Base-by-base conservation (phyloP, 768 basidiomycete species). In the Lentinula sp. region DNA sequence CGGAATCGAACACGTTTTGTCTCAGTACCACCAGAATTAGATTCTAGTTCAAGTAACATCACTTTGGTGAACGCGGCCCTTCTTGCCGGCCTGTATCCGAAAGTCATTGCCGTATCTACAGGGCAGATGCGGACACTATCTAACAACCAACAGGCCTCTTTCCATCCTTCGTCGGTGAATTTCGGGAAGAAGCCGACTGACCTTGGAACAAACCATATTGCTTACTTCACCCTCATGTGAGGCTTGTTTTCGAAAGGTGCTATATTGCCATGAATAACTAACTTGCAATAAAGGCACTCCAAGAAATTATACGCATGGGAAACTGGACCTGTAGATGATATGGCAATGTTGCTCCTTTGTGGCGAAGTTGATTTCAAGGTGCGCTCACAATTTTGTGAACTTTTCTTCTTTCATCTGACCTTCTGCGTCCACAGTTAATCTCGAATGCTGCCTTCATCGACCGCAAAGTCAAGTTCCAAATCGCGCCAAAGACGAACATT, bases 251-350 rank as follows among this genome's bases (percentile, higher is more conserved):
- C 20, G 42, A 16, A n/a, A 16, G 39, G 15, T 23, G 6, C 15
- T 42, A 7, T 4, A 5, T 28, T 28, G 28, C 4, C 28, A 28
- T 15, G 18, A 15, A 36, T 52, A 28, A 32, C 45, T 35, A 23
- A 12, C 23, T 4, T n/a, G 9, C 18, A 43, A 16, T 62, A 50
- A 57, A 94, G 94, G 93, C 93, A 94, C 69, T 95, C 95, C 6
- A 97, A 93, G 74, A 93, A 86, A 70, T 73, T 95, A 32, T 96
- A 93, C 73, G 91, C 83, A 16, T 97, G 94, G 94, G 96, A 98
- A 72, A 93, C 90, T 0, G 87, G 92, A 6, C 91, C 94, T 5
- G 84, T 91, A 7, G 91, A 97, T 64, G 92, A 96, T 65, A 72
- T 91, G 32, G 84, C 92, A 4, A 71, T 98, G 56, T 68, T 93